Base-by-base conservation (phyloP, 139 green algal genomes). In the Coelastrella sp. region DNA sequence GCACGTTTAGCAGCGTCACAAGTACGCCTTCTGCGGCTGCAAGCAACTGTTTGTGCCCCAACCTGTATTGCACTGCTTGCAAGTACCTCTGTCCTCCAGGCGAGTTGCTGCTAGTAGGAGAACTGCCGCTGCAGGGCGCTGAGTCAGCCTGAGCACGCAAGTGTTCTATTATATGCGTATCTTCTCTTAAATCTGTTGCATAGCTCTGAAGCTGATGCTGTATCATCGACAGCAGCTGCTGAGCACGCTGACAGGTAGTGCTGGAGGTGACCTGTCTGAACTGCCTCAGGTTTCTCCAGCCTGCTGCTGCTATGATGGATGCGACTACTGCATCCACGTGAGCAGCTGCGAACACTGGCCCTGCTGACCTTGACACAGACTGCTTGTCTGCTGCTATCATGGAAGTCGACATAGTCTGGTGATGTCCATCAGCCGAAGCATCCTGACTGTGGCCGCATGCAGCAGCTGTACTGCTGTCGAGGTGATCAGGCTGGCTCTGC, bases 311-410 rank as follows among this genome's bases (percentile, higher is more conserved):
- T 37, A 84, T 30, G 7, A 84, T 19, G 11, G 78, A 84, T 6
- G 78, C 78, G 4, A 84, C 60, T 30, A 60, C 78, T 32, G 38
- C 60, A 30, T 84, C 78, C n/a, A 84, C 41, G 15, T 62, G 78
- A 74, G 66, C 35, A 34, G 53, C 17, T 32, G 30, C 27, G 17
- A 64, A 32, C 17, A 57, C 45, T 13, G 45, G 11, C 11, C 15
- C 45, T 13, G 15, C 15, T 13, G 45, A 13, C n/a, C n/a, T n/a
- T n/a, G n/a, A n/a, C n/a, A n/a, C n/a, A n/a, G n/a, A n/a, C n/a
- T n/a, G n/a, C n/a, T n/a, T n/a, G n/a, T n/a, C n/a, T n/a, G n/a
- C n/a, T 57, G 45, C 11, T 13, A 57, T 57, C 45, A 57, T 9
- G n/a, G 4, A 37, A 59, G 4, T 37, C 3, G 15, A 9, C 34